phyloP scores from a whole-genome alignment of 257 asterid genomes.

The Primulina huaijiensis region DNA sequence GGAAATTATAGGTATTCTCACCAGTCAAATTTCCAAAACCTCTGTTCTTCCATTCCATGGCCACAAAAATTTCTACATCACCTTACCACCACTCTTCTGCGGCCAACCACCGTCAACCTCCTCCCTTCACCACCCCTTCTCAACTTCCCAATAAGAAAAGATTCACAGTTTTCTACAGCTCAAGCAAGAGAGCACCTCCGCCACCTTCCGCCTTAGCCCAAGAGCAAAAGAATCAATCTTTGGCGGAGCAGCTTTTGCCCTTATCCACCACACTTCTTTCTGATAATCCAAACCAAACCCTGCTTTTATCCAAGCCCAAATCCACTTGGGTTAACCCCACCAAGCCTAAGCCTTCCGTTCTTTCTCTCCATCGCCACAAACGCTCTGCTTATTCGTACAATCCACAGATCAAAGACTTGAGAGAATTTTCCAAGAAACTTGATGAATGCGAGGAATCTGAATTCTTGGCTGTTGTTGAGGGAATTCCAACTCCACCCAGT shows the following conservation, averaged over 20 bases:
- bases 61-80: slow-evolving; percentile 54
- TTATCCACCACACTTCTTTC: slow-evolving; percentile 63
- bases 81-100: slow-evolving; percentile 43
- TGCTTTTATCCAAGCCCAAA: slow-evolving; percentile 67
- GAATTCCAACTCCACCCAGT: slow-evolving; percentile 53
- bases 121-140: slow-evolving; percentile 34
- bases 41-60: slow-evolving; percentile 41
- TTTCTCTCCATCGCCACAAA: slow-evolving; percentile 82
- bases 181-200: slow-evolving; percentile 41
- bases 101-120: slow-evolving; percentile 34
- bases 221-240: slow-evolving; percentile 49
- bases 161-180: slow-evolving; percentile 42
- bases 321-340: slow-evolving; percentile 95
- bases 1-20: slow-evolving; percentile 7
- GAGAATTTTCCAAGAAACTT: slow-evolving; percentile 56
- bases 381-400: slow-evolving; percentile 53
- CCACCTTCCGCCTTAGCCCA: slow-evolving; percentile 35
- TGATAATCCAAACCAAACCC: slow-evolving; percentile 52
- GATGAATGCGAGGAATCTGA: slow-evolving; percentile 64
- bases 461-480: slow-evolving; percentile 49
- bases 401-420: slow-evolving; percentile 68
- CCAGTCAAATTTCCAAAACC: slow-evolving; percentile 16
- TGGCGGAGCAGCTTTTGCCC: slow-evolving; percentile 84
- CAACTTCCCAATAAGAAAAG: slow-evolving; percentile 36
- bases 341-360: slow-evolving; percentile 72